A percentile compares a stretch with the other conserved stretches of the same genome.
phyloP scores from a whole-genome alignment of 2,329 filamentous ascomycete species.

The Didymella segeticola region DNA sequence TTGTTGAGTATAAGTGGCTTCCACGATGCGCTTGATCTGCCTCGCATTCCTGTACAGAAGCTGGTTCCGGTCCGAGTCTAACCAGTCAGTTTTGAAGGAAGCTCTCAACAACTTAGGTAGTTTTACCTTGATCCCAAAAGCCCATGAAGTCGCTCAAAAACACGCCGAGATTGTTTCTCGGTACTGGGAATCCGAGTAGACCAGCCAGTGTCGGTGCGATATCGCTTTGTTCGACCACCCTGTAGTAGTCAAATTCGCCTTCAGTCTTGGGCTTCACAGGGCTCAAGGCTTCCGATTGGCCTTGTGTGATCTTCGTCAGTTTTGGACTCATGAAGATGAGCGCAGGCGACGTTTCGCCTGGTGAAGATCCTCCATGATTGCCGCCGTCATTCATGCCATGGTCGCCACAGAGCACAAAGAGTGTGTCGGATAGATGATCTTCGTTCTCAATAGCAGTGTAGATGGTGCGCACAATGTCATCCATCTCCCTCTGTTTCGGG shows the following conservation, averaged over 20 bases:
- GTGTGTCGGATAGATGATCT: conserved; percentile 74
- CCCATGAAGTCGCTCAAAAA: conserved; percentile 80
- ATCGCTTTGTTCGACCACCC: conserved; percentile 89
- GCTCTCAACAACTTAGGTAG: conserved; percentile 14
- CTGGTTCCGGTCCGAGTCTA: conserved; percentile 63
- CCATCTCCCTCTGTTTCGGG: conserved; percentile 94
- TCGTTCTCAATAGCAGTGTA: conserved; percentile 76
- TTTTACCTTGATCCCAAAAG: conserved; percentile 77
- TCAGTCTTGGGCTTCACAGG: conserved; percentile 63
- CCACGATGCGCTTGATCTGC: conserved; percentile 80
- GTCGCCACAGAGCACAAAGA: conserved; percentile 88
- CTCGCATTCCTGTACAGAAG: conserved; percentile 78
- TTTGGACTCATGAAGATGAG: conserved; percentile 91
- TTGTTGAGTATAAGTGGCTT: conserved; percentile 71
- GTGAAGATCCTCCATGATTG: conserved; percentile 92
- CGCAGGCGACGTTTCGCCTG: conserved; percentile 92
- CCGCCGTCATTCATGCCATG: conserved; percentile 99
- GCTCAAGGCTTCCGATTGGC: conserved; percentile 36
- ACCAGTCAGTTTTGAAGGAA: conserved; percentile 30
- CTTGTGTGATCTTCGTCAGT: conserved; percentile 63
- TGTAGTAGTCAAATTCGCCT: conserved; percentile 82
- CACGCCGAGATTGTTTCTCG: conserved; percentile 87
- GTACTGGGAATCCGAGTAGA: conserved; percentile 84
- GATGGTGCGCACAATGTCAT: conserved; percentile 76
- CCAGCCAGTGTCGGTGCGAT: conserved; percentile 88